Base-by-base conservation (phyloP, 2,329 filamentous ascomycete genomes). In the Botryotinia globosa region DNA sequence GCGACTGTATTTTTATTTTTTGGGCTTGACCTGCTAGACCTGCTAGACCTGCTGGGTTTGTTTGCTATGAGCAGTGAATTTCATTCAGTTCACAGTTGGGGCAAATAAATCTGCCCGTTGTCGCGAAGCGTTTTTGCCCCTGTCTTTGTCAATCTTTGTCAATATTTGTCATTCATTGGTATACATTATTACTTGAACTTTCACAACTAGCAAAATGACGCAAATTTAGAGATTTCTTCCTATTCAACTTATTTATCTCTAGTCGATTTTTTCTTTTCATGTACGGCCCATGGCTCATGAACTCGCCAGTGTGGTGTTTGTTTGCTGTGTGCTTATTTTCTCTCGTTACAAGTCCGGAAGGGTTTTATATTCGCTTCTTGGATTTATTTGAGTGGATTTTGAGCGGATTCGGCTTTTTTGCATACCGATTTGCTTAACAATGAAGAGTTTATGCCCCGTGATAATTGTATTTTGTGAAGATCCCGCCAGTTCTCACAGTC, bases 201-300 rank as follows among this genome's bases (percentile, higher is more conserved):
- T 34, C 14, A n/a, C 14, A 14, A 42, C 39, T 37, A 37, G 34
- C 34, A 8, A 37, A 37, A 37, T 37, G 5, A 9, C 3, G 45
- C 10, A 4, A 10, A 12, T 12, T 48, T 0, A 2, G 1, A 3
- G 9, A 48, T 0, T 48, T 12, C 4, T 48, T 48, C 10, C 45
- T 0, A 25, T 48, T 9, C 0, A n/a, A 14, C 0, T n/a, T 6
- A 3, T 2, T 51, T 16, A 6, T n/a, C 48, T n/a, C 5, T 6
- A 2, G 25, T 7, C 12, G 5, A 14, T 51, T 51, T 51, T 4
- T n/a, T n/a, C 45, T 51, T n/a, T 51, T 3, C 1, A 1, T 39
- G 9, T 39, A 39, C 10, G 10, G 37, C 37, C 37, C 37, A 39
- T 39, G 37, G 1, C 10, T 39, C 37, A 39, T 39, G 9, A 39